phyloP scores from a whole-genome alignment of 2,329 filamentous ascomycete genomes.

The Aspergillus candidus region DNA sequence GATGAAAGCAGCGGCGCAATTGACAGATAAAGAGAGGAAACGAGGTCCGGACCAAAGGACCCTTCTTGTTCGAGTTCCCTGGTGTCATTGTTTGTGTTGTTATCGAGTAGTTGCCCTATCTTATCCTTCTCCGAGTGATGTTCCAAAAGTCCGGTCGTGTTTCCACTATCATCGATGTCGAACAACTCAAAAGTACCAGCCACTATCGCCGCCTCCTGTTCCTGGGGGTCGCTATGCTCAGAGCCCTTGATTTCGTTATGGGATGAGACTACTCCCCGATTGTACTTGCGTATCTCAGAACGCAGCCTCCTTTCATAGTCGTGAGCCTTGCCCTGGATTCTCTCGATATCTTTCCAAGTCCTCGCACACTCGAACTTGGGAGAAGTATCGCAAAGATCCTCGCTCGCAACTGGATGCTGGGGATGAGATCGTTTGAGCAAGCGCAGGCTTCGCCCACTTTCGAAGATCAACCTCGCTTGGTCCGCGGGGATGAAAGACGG shows the following conservation, averaged over 20 bases:
- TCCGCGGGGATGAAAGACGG: conserved; percentile 67
- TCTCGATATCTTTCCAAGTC: conserved; percentile 62
- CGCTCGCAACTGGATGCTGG: conserved; percentile 59
- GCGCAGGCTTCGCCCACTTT: conserved; percentile 69
- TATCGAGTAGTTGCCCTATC: conserved; percentile 25
- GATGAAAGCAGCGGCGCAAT: conserved; percentile 67
- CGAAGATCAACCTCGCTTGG: conserved; percentile 66
- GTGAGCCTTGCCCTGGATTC: conserved; percentile 55
- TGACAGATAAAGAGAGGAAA: conserved; percentile 59
- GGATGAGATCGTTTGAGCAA: conserved; percentile 66
- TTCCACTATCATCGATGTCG: conserved; percentile 28
- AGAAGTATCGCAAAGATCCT: conserved; percentile 45
- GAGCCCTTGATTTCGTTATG: background rate
- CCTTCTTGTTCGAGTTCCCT: conserved; percentile 11
- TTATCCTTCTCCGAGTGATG: conserved; percentile 22
- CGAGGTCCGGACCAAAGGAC: conserved; percentile 36
- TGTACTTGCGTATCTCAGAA: conserved; percentile 35
- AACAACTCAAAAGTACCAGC: conserved; percentile 29
- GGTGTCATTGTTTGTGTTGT: conserved; percentile 15
- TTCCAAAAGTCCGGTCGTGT: conserved; percentile 19
- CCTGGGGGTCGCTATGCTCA: background rate
- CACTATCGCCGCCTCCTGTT: conserved; percentile 5
- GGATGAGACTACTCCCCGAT: conserved; percentile 24
- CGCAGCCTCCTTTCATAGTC: conserved; percentile 34
- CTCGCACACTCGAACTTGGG: conserved; percentile 63